These are phyloP conservation scores for Exophiala sideris DNA, from an alignment of 2,329 filamentous ascomycete species.

Conservation along the genomic window DNA sequence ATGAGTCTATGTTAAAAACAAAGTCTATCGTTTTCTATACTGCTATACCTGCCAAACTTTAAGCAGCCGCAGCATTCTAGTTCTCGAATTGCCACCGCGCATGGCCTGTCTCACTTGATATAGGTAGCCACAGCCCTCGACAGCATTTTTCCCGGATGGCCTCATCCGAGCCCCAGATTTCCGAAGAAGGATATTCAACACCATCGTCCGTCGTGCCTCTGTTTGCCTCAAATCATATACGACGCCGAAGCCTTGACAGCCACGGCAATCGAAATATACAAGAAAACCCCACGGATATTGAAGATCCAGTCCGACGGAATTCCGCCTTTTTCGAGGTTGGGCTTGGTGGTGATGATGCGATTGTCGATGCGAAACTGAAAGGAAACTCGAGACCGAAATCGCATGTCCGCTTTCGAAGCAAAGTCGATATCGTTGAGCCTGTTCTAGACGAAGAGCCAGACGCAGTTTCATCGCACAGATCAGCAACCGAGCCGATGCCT, in stretches of 20 bases:
- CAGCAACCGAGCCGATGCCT: conserved; percentile 8
- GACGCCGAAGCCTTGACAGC: conserved; percentile 10
- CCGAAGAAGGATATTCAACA: conserved; percentile 3
- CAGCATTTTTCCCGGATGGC: conserved; percentile 6
- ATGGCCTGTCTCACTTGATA: conserved; percentile 20
- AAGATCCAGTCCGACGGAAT: conserved; percentile 12
- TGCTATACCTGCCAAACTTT: background rate
- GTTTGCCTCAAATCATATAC: background rate
- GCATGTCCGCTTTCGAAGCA: conserved; percentile 23
- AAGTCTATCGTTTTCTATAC: background rate
- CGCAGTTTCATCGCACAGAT: background rate
- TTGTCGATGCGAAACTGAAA: conserved; percentile 25
- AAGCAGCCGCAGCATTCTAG: background rate
- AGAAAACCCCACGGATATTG: background rate
- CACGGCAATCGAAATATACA: background rate
- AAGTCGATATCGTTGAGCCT: conserved; percentile 23
- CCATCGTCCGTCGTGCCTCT: conserved; percentile 4
- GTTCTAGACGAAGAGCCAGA: conserved; percentile 5
- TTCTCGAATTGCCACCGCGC: conserved; percentile 7
- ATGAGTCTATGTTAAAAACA: background rate
- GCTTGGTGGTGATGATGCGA: conserved; percentile 23
- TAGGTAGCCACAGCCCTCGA: background rate
- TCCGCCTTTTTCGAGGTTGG: conserved; percentile 29
- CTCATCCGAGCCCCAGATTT: background rate
- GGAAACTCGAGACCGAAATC: conserved; percentile 17